Conservation (phyloP, 176 grass and related monocot genomes). For the Carex pumila region DNA sequence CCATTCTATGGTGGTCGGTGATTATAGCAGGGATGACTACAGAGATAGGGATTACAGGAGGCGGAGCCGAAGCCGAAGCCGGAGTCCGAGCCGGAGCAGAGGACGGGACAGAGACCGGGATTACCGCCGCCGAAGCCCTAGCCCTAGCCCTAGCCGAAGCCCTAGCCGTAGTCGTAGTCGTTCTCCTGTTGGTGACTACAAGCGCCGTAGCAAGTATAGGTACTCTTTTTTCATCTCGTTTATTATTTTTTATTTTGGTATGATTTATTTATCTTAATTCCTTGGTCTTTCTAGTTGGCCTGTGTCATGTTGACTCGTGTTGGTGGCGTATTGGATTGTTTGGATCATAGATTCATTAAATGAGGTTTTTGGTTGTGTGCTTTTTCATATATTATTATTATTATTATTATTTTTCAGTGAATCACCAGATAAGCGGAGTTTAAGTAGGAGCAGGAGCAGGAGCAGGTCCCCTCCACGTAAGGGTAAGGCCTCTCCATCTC, state of each 20-base stretch:
- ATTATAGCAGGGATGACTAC: slow-evolving; percentile 39
- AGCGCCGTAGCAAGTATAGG: slow-evolving; percentile 47
- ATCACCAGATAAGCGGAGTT: slow-evolving; percentile 48
- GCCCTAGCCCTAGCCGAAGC: slow-evolving; percentile 19
- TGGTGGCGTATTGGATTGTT: neutral
- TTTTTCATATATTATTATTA: neutral
- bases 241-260: neutral
- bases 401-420: slow-evolving; percentile 14
- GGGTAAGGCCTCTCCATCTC: slow-evolving; percentile 22
- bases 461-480: slow-evolving; percentile 37
- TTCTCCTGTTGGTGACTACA: slow-evolving; percentile 34
- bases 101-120: slow-evolving; percentile 53
- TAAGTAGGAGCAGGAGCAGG: slow-evolving; percentile 49
- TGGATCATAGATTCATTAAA: neutral
- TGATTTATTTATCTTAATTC: neutral
- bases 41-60: slow-evolving; percentile 42
- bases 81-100: slow-evolving; percentile 29
- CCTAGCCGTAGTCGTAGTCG: slow-evolving; percentile 36
- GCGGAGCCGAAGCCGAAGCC: slow-evolving; percentile 23
- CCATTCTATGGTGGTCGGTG: neutral
- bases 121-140: slow-evolving; percentile 42
- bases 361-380: neutral
- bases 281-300: neutral
- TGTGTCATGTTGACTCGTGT: neutral
- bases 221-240: slow-evolving; percentile 5